phyloP scores from a whole-genome alignment of 176 grass and related monocot genomes.

The Triticum timopheevii region DNA sequence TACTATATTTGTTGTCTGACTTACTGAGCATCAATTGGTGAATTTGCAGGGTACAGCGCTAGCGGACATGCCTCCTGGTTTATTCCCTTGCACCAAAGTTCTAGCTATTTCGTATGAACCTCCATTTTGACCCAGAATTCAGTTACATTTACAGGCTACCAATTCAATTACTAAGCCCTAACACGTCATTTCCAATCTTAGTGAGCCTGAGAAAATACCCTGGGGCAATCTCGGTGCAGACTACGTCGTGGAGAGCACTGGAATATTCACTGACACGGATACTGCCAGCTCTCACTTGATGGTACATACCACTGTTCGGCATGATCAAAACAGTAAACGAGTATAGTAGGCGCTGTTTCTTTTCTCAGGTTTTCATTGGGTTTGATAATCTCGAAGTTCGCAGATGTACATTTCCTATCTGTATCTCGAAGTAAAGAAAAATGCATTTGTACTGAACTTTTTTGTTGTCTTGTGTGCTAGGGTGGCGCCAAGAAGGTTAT shows the following conservation, averaged over 20 bases:
- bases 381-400: neutral
- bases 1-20: neutral
- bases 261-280: neutral
- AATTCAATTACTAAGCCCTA: neutral
- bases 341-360: neutral
- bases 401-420: neutral
- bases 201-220: neutral
- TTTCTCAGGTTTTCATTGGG: neutral
- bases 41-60: neutral
- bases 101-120: neutral
- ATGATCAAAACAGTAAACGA: neutral
- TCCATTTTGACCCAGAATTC: neutral
- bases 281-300: neutral
- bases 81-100: slow-evolving; percentile 1
- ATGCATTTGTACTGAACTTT: neutral
- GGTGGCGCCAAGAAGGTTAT: slow-evolving; percentile 76
- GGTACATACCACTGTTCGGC: neutral
- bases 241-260: neutral
- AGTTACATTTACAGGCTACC: neutral
- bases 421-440: neutral
- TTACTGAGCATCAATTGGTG: neutral
- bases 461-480: slow-evolving; percentile 18
- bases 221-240: neutral
- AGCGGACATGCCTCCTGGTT: neutral
- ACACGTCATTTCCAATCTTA: neutral